Evolutionary conservation across 495 filamentous ascomycete species (phyloP).

Genomic region (Podospora pseudoanserina): DNA sequence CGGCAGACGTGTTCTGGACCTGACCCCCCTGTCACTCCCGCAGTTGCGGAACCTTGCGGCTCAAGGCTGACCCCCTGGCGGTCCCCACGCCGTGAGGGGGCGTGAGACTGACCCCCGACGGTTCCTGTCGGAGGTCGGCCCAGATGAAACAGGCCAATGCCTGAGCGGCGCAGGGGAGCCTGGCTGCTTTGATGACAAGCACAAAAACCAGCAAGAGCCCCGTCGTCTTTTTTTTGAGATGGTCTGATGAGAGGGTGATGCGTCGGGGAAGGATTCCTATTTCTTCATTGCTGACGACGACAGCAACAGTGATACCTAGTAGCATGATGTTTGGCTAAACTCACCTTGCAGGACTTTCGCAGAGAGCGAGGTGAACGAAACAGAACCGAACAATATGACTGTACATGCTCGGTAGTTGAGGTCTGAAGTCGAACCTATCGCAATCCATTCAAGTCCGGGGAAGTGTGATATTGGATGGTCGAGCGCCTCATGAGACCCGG

Average conservation of each 20-base stretch:
- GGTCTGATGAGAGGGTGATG: conserved; percentile 6
- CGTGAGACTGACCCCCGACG: conserved; percentile 38
- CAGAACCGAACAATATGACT: not conserved
- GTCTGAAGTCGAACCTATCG: not conserved
- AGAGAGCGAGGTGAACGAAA: not conserved
- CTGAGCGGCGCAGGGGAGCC: conserved; percentile 16
- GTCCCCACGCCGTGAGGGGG: conserved; percentile 21
- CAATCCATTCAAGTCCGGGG: not conserved
- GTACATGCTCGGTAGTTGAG: not conserved
- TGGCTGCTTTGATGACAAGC: not conserved
- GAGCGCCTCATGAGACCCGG: conserved; percentile 9
- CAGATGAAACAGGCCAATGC: conserved; percentile 30
- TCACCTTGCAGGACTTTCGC: not conserved
- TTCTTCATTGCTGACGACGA: not conserved
- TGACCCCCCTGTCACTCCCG: conserved; percentile 9
- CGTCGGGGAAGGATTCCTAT: not conserved
- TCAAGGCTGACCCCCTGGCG: conserved; percentile 2
- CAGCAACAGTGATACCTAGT: not conserved
- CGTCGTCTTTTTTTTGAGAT: not conserved
- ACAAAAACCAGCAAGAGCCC: conserved; percentile 12
- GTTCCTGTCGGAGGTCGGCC: conserved; percentile 34
- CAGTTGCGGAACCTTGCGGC: conserved; percentile 23
- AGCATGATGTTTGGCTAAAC: conserved; percentile 1
- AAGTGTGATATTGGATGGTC: not conserved
- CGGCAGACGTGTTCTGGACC: conserved; percentile 6